Conservation (phyloP, 495 filamentous ascomycete genomes). For the Emericellopsis terricola region DNA sequence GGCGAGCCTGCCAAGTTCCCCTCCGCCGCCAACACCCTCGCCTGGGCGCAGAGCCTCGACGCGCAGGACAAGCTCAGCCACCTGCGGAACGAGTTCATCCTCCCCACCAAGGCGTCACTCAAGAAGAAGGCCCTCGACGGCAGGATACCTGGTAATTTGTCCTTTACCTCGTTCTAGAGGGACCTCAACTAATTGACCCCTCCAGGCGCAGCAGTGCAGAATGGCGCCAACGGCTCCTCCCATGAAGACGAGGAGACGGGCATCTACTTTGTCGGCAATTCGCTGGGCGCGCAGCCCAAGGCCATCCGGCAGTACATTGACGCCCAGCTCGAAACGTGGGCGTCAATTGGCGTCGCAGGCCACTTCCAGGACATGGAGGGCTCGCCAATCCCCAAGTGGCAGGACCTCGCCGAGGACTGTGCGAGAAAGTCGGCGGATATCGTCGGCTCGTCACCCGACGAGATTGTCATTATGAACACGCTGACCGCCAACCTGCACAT, state of each 20-base stretch:
- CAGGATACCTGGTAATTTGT: conserved; percentile 11
- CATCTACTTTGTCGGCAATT: conserved; percentile 95
- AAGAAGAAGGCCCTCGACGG: conserved; percentile 40
- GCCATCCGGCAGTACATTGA: conserved; percentile 45
- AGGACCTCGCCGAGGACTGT: conserved; percentile 58
- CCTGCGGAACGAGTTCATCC: conserved; percentile 62
- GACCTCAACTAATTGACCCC: conserved; percentile 8
- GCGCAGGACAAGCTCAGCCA: conserved; percentile 44
- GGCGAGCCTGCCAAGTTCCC: conserved; percentile 2
- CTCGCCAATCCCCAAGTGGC: conserved; percentile 59
- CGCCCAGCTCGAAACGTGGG: conserved; percentile 54
- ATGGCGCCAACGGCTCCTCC: conserved; percentile 9
- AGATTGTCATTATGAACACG: conserved; percentile 89
- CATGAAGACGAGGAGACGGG: conserved; percentile 20
- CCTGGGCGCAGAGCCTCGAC: conserved; percentile 30
- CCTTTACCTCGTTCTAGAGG: no score
- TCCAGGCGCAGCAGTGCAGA: conserved; percentile 1
- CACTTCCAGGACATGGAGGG: conserved; percentile 76
- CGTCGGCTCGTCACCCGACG: conserved; percentile 61
- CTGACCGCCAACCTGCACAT: conserved; percentile 85
- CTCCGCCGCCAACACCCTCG: not conserved
- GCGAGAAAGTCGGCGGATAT: conserved; percentile 61
- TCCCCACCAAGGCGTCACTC: conserved; percentile 65
- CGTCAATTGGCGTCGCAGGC: conserved; percentile 78
- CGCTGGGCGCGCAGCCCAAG: conserved; percentile 75